Evolutionary conservation across 345 rosid genomes (phyloP), one percentile per base, ranked within the genome.

Genomic region (Ricinus communis): DNA sequence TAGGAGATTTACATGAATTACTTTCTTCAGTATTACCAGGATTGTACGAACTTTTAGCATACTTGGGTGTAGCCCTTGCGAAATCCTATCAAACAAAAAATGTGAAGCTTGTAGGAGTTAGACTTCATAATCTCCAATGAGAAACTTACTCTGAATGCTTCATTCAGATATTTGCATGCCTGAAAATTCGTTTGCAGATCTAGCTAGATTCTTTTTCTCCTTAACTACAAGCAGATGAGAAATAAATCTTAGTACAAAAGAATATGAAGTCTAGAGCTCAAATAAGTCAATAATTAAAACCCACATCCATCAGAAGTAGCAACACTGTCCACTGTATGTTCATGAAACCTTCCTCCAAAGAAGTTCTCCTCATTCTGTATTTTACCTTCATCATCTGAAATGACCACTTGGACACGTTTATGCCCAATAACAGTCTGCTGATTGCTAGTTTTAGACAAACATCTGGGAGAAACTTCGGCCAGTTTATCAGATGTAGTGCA

Each of bases 321-420:
- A 71, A 78, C 80, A 74, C 73, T 76, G 64, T 85, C 85, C 58
- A 70, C 69, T 61, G 62, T 25, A 65, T 43, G 46, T 69, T 72
- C 72, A 52, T 55, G 67, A 51, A 57, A 61, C 63, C 68, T 77
- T 74, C 76, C 79, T 69, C 62, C 75, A 63, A 75, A n/a, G n/a
- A n/a, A 74, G 69, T 67, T 21, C 55, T 68, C 90, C 71, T 79
- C 81, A 80, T 81, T 77, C 33, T 79, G 70, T 41, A 80, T 68
- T 64, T 90, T 93, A 71, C 71, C 86, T 86, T 95, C 99, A 83
- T 89, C 98, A 60, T 91, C 99, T 68, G 96, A 92, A 76, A 92
- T 80, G 76, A 95, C 77, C 36, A 93, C 58, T 30, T 91, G 89
- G 49, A 81, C 55, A 68, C 94, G 90, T 66, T 95, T 95, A 54